Conservation (phyloP, 2,329 filamentous ascomycete species). For the Magnaporthiopsis rhizophila region DNA sequence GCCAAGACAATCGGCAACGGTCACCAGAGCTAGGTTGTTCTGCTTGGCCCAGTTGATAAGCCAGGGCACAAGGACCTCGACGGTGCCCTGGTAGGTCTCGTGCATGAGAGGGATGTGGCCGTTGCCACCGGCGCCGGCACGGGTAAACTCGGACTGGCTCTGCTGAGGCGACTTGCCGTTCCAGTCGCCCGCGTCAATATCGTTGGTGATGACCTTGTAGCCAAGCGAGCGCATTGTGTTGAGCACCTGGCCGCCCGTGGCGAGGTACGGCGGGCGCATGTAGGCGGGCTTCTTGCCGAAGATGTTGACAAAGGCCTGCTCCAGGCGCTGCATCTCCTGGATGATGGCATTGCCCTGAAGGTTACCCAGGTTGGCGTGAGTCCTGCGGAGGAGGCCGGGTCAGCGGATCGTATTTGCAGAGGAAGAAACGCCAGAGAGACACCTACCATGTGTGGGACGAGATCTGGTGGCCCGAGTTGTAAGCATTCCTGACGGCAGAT, state of each 20-base stretch:
- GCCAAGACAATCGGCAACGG: conserved; percentile 39
- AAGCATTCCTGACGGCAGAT: conserved; percentile 45
- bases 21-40: conserved; percentile 39
- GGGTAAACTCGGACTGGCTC: conserved; percentile 44
- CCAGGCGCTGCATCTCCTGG: conserved; percentile 40
- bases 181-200: conserved; percentile 56
- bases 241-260: conserved; percentile 35
- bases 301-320: conserved; percentile 42
- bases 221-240: conserved; percentile 35
- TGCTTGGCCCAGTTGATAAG: conserved; percentile 41
- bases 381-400: conserved; percentile 22
- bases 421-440: no score
- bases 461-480: conserved; percentile 42
- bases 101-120: conserved; percentile 52
- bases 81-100: conserved; percentile 43
- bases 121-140: conserved; percentile 31
- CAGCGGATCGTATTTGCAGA: not conserved
- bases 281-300: conserved; percentile 40
- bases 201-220: conserved; percentile 54
- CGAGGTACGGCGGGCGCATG: conserved; percentile 42
- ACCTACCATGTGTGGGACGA: conserved; percentile 43
- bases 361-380: conserved; percentile 36
- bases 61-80: conserved; percentile 39
- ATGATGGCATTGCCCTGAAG: conserved; percentile 30
- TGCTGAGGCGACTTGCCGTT: conserved; percentile 41